Evolutionary conservation across 176 grass and related monocot genomes (phyloP).

Genomic region (Hordeum vulgare): MorexV3_pseudomolecules_assembly NC_058522.1:443417713-443418212

Average conservation of each 20-base stretch:
- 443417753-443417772: slow-evolving; percentile 39
- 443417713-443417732: slow-evolving; percentile 81
- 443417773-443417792: slow-evolving; percentile 57
- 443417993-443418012: slow-evolving; percentile 83
- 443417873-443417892: no score
- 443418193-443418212: slow-evolving; percentile 62
- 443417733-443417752: slow-evolving; percentile 32
- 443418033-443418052: slow-evolving; percentile 78
- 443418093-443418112: slow-evolving; percentile 63
- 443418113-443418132: slow-evolving; percentile 89
- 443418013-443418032: slow-evolving; percentile 89
- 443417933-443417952: slow-evolving; percentile 17
- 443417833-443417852: slow-evolving; percentile 89
- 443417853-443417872: neutral
- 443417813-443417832: slow-evolving; percentile 82
- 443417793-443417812: slow-evolving; percentile 59
- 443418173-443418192: slow-evolving; percentile 53
- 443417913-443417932: neutral
- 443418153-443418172: neutral
- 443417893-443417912: neutral
- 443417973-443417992: slow-evolving; percentile 89
- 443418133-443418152: neutral
- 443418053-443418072: slow-evolving; percentile 43
- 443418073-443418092: slow-evolving; percentile 40
- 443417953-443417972: slow-evolving; percentile 87